Evolutionary conservation across 352 stramenopile species (phyloP).

Genomic region (Thalassiosira ordinaria): DNA sequence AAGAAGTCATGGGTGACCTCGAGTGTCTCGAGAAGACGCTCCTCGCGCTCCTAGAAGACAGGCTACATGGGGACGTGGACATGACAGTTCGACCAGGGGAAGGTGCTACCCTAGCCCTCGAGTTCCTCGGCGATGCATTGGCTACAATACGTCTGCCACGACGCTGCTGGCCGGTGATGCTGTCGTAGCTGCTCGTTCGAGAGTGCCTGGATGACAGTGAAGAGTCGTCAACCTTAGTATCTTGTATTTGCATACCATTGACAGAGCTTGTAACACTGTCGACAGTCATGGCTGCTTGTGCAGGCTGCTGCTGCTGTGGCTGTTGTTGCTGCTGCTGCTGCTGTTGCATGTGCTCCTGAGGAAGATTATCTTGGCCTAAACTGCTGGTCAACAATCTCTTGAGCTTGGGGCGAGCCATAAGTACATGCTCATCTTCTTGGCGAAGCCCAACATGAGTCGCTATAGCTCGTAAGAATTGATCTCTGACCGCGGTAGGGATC

Average conservation of each 20-base stretch:
- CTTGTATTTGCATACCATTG: constrained; percentile 49
- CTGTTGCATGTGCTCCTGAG: constrained; percentile 9
- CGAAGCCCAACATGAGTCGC: constrained; percentile 48
- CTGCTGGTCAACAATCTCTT: constrained; percentile 50
- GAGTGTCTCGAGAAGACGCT: constrained; percentile 47
- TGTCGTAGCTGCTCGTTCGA: constrained; percentile 47
- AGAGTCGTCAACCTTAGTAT: constrained; percentile 36
- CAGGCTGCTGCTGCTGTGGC: constrained; percentile 6
- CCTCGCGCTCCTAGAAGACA: constrained; percentile 35
- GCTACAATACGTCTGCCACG: not conserved
- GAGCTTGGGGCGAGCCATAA: constrained; percentile 44
- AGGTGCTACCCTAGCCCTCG: constrained; percentile 20
- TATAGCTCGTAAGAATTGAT: constrained; percentile 58
- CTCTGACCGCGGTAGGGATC: constrained; percentile 29
- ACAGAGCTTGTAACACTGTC: constrained; percentile 38
- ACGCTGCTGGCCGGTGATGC: constrained; percentile 17
- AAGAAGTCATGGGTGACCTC: constrained; percentile 36
- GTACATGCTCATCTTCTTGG: constrained; percentile 47
- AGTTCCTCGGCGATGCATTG: not conserved
- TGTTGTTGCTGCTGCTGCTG: constrained; percentile 26
- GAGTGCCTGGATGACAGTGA: constrained; percentile 43
- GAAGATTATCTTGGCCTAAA: constrained; percentile 31
- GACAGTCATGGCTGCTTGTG: constrained; percentile 8
- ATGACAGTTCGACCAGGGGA: constrained; percentile 40
- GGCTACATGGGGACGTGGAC: constrained; percentile 51